These are phyloP conservation scores for Friedmanniomyces endolithicus DNA, from an alignment of 495 filamentous ascomycete genomes.

Conservation along the genomic window DNA sequence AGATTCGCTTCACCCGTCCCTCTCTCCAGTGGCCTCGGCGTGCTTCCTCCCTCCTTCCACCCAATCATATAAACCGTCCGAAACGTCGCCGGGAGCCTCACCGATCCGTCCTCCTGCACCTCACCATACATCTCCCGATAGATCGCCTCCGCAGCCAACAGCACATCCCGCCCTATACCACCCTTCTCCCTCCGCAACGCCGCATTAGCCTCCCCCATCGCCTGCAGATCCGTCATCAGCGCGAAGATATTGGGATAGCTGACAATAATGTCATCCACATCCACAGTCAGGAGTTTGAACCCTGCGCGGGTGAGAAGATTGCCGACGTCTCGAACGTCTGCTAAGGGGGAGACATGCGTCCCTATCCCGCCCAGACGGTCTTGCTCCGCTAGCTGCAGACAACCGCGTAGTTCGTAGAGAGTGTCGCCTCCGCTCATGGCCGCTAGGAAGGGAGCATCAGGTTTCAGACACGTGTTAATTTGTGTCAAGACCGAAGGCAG, in stretches of 20 bases:
- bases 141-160: constrained; percentile 79
- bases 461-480: constrained; percentile 71
- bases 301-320: constrained; percentile 75
- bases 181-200: constrained; percentile 17
- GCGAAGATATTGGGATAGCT: constrained; percentile 89
- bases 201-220: constrained; percentile 42
- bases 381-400: constrained; percentile 81
- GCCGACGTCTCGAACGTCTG: constrained; percentile 84
- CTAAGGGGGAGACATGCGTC: constrained; percentile 76
- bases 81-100: constrained; percentile 69
- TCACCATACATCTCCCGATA: constrained; percentile 75
- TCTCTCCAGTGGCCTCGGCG: constrained; percentile 64
- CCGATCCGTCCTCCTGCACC: constrained; percentile 50
- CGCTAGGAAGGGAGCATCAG: constrained; percentile 82
- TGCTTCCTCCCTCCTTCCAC: constrained; percentile 76
- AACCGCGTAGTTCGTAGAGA: constrained; percentile 85
- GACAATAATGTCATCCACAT: constrained; percentile 93
- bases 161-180: constrained; percentile 66
- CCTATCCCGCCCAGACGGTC: constrained; percentile 79
- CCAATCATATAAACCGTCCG: constrained; percentile 94
- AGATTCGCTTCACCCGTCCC: constrained; percentile 41
- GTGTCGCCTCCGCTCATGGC: constrained; percentile 96
- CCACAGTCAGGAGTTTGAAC: constrained; percentile 91
- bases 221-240: constrained; percentile 83
- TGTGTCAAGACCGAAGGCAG: constrained; percentile 71